Conservation (phyloP, 139 green algal species). For the Haematococcus lacustris region DNA sequence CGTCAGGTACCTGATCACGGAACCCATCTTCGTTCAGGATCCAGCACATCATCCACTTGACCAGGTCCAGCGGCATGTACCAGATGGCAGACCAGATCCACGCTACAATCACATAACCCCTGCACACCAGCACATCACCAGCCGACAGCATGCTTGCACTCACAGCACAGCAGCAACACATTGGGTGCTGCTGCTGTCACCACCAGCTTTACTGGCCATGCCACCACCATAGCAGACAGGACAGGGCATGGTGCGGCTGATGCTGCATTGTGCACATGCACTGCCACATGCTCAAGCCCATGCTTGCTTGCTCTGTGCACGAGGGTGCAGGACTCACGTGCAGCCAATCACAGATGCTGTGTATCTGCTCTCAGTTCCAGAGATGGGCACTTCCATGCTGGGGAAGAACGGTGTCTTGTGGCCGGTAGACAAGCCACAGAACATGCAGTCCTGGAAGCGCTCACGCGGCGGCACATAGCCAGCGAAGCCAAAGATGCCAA, state of each 20-base stretch:
- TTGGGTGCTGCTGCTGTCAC: too few relatives aligned
- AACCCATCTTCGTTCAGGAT: conserved; percentile 69
- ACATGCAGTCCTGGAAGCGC: conserved; percentile 35
- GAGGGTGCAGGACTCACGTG: conserved; percentile 20
- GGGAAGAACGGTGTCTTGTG: conserved; percentile 35
- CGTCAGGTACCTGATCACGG: conserved; percentile 29
- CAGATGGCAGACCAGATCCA: conserved; percentile 77
- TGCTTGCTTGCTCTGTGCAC: too few relatives aligned
- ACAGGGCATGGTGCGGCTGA: too few relatives aligned
- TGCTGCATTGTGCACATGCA: too few relatives aligned
- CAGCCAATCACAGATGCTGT: conserved; percentile 65
- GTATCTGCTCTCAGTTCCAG: conserved; percentile 48
- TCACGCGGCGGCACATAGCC: conserved; percentile 53
- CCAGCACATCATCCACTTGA: conserved; percentile 70
- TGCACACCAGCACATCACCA: conserved; percentile 32
- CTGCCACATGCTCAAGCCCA: too few relatives aligned
- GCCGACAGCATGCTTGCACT: too few relatives aligned
- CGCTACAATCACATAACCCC: conserved; percentile 62
- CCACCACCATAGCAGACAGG: too few relatives aligned
- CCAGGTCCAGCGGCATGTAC: conserved; percentile 65
- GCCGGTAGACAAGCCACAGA: conserved; percentile 42
- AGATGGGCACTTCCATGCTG: conserved; percentile 35
- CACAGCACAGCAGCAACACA: too few relatives aligned
- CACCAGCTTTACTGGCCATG: too few relatives aligned
- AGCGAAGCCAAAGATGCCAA: conserved; percentile 63